Base-by-base conservation (phyloP, 352 stramenopile species). In the Globisporangium ultimum region DNA sequence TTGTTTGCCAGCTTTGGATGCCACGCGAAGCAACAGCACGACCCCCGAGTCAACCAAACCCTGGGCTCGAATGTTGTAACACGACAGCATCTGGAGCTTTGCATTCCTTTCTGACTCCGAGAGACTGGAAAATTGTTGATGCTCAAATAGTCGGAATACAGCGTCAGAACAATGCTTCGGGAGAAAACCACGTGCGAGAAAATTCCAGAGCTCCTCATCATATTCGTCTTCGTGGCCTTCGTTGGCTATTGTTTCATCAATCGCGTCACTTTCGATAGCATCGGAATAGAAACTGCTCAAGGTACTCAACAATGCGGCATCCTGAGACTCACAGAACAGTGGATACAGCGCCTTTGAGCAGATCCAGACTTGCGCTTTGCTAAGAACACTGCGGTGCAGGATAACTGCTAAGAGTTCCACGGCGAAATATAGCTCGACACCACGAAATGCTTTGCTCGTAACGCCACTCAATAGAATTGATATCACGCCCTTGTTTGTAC, bases 31-130 rank as follows among this genome's bases (percentile, higher is more conserved):
- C 4, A 93, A 61, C 11, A 93, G 55, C 1, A 93, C 78, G 17
- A 93, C 66, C 0, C 73, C 80, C 11, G 79, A 60, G 40, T 93
- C 84, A 28, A 91, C 59, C 1, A 91, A 51, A 2, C 84, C 80
- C 42, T 90, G 80, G 0, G 79, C 77, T 55, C 80, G 64, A 8
- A 89, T 82, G 51, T 86, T 85, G 55, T 87, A 89, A 57, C 78
- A 89, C 12, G 78, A 73, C 6, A 90, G 55, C 50, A 82, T 76
- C 28, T 88, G 74, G 9, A 84, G 53, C 34, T 75, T 84, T 18
- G 56, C 66, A 13, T 6, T 60, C 17, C 51, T 60, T 0, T 41
- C 2, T 0, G 62, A 55, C 13, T 36, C 32, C 0, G 41, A 12
- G 1, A 72, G 42, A 21, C 64, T 38, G 2, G 53, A 46, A 20